Conservation (phyloP, 164 flowering plant genomes). For the Tetracentron sinense region DNA sequence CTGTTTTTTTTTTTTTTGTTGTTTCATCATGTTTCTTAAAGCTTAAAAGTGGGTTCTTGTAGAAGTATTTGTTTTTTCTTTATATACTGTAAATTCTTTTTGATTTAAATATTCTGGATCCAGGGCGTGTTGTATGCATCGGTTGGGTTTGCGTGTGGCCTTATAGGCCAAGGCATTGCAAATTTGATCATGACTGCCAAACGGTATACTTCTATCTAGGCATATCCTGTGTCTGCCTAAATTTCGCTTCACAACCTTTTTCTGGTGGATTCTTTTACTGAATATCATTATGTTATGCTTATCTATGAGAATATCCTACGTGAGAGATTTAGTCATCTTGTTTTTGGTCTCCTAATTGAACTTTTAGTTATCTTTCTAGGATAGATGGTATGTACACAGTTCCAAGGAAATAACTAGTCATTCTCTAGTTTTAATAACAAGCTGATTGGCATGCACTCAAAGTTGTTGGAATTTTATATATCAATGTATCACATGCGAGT, state of each 20-base stretch:
- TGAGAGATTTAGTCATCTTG: neutral
- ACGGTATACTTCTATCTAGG: slow-evolving; percentile 37
- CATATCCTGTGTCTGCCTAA: neutral
- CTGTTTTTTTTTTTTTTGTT: neutral
- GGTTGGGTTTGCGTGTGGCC: slow-evolving; percentile 89
- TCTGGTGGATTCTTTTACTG: neutral
- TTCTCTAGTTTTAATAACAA: too few relatives aligned
- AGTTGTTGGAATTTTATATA: too few relatives aligned
- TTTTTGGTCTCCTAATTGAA: neutral
- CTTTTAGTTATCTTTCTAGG: neutral
- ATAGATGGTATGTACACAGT: too few relatives aligned
- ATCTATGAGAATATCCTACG: too few relatives aligned
- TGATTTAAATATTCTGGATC: slow-evolving; percentile 12
- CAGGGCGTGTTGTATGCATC: slow-evolving; percentile 84
- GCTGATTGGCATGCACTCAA: too few relatives aligned
- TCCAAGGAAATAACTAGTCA: too few relatives aligned
- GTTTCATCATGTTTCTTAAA: too few relatives aligned
- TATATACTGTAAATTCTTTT: neutral
- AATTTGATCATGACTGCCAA: slow-evolving; percentile 94
- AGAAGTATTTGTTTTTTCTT: neutral
- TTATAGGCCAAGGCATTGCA: slow-evolving; percentile 96
- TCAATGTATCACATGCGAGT: too few relatives aligned
- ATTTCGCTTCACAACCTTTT: neutral
- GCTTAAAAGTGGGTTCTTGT: neutral
- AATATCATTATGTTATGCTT: too few relatives aligned